These are phyloP conservation scores for Kwoniella dejecticola DNA, from an alignment of 768 basidiomycete species.

Conservation along the genomic window DNA sequence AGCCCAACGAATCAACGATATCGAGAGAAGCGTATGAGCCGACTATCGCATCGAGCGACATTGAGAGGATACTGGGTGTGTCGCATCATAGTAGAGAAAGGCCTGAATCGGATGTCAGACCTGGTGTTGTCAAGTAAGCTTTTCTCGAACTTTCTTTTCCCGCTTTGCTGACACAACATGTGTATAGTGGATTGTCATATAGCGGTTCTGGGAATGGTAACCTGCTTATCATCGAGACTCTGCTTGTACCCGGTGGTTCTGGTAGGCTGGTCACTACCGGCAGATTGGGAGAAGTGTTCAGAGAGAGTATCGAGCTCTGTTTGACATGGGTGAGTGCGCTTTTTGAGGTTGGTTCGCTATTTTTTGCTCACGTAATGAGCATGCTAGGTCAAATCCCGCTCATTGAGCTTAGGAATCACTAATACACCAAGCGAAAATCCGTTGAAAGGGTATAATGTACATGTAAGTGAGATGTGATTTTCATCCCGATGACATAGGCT, in stretches of 20 bases:
- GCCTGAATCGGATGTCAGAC: conserved; percentile 64
- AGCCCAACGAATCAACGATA: conserved; percentile 34
- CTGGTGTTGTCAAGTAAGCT: conserved; percentile 66
- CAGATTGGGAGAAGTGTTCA: conserved; percentile 84
- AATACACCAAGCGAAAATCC: conserved; percentile 24
- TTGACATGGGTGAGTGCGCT: conserved; percentile 75
- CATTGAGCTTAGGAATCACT: conserved; percentile 50
- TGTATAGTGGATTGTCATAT: conserved; percentile 52
- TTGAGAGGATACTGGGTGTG: conserved; percentile 83
- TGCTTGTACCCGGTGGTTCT: conserved; percentile 67
- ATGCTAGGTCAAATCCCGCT: conserved; percentile 66
- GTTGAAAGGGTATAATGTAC: conserved; percentile 77
- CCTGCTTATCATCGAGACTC: conserved; percentile 76
- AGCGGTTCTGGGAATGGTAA: conserved; percentile 52
- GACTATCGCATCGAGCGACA: conserved; percentile 67
- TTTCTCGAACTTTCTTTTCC: neutral
- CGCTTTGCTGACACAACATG: neutral
- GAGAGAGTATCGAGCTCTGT: conserved; percentile 86
- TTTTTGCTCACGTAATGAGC: neutral
- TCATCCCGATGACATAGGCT: too few species aligned
- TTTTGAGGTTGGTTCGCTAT: neutral
- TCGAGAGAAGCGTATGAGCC: conserved; percentile 61
- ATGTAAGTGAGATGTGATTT: conserved; percentile 57
- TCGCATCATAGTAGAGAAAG: conserved; percentile 66
- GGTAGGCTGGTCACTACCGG: conserved; percentile 79